Evolutionary conservation across 1,139 yeast species (phyloP), one percentile per base, ranked within the genome.

Genomic region (Suhomyces wounanorum): DNA sequence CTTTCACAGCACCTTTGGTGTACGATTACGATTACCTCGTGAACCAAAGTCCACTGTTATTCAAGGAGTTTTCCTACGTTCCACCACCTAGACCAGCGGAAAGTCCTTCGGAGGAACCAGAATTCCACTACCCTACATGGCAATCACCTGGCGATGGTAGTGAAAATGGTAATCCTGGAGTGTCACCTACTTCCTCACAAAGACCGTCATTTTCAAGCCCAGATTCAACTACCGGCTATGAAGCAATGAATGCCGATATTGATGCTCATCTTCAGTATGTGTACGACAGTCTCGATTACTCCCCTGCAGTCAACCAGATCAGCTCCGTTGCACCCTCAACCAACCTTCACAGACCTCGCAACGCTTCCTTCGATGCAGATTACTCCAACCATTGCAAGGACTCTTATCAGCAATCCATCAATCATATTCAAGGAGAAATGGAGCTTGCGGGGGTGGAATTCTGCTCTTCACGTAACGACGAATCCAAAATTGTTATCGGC

Each of bases 401-500:
- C 30, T 50, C 56, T 18, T 61, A 58, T 55, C 63, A 59, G 51
- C 62, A 57, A 48, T 46, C 64, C 1, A 52, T 67, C 28, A 73
- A 70, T 51, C 78, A 74, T 53, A 65, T 73, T n/a, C 69, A 73
- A 48, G 81, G 81, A 11, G 81, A 77, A 59, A 73, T 76, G 78
- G 78, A 75, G 52, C 60, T 77, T 36, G 63, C 72, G 25, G 81
- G 81, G 1, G 56, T 77, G 28, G 79, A 74, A 52, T 75, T 78
- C 71, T 53, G 58, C 44, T 43, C 40, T 18, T 45, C 53, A 3
- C 43, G 37, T 3, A 45, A 47, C 18, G 62, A 57, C 48, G 73
- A 68, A 31, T 63, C 66, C 43, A 70, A 69, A 51, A 62, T 77
- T 40, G 60, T 69, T 25, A 69, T 77, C 51, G 80, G 79, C 2